Conservation (phyloP, 345 rosid species). For the Salix udensis region DNA sequence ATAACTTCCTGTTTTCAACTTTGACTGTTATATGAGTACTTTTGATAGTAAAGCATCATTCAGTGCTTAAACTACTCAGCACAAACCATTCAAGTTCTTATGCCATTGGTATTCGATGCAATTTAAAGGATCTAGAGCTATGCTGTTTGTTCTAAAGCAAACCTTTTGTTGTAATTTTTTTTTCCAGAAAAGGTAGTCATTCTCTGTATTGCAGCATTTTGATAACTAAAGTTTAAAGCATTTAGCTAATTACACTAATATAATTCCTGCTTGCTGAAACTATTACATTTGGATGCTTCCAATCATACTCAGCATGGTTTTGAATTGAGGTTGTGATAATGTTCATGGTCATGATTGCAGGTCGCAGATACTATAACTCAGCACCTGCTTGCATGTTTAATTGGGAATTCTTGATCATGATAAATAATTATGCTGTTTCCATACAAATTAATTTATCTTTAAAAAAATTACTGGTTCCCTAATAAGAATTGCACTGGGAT, state of each 20-base stretch:
- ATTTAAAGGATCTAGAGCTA: background rate
- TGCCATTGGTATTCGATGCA: background rate
- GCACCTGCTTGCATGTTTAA: background rate
- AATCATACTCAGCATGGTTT: too few species aligned
- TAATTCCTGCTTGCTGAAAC: background rate
- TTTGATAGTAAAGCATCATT: background rate
- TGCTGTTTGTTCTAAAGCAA: background rate
- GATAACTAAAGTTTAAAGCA: background rate
- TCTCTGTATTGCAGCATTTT: background rate
- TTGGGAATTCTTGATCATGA: background rate
- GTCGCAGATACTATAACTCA: too few species aligned
- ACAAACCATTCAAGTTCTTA: background rate
- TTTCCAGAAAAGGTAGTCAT: background rate
- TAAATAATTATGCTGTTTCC: background rate
- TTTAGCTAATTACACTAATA: background rate
- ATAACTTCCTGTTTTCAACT: background rate
- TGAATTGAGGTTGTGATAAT: too few species aligned
- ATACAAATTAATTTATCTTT: background rate
- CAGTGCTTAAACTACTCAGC: background rate
- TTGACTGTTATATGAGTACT: background rate
- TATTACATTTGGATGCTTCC: background rate
- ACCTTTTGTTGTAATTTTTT: background rate
- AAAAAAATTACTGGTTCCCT: background rate
- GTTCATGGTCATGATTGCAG: too few species aligned
- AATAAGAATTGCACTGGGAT: slow-evolving; percentile 1